Percentiles rank a stretch among this genome's conserved stretches.
These are phyloP conservation scores for Ophiostoma tasmaniense DNA, from an alignment of 2,329 filamentous ascomycete genomes.

Conservation along the genomic window DNA sequence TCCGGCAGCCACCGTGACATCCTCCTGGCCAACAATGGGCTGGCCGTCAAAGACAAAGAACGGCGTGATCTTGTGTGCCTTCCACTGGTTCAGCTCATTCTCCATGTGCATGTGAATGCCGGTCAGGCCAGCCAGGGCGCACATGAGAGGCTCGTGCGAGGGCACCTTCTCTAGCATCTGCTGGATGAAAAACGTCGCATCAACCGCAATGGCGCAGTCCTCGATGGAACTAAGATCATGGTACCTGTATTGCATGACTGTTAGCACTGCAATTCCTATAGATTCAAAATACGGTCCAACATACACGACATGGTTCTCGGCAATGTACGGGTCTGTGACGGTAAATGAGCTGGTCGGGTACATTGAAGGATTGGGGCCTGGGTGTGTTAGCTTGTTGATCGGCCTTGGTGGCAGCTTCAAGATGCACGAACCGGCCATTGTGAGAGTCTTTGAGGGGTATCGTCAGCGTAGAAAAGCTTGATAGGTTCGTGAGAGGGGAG, in stretches of 20 bases:
- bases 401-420: not conserved
- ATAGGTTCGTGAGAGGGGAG: not conserved
- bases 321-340: constrained; percentile 21
- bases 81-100: constrained; percentile 65
- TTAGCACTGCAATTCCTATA: not conserved
- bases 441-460: not conserved
- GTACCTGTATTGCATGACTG: constrained; percentile 31
- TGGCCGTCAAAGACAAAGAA: constrained; percentile 91
- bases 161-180: constrained; percentile 62
- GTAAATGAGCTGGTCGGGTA: not conserved
- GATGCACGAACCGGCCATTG: not conserved
- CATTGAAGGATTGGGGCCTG: not conserved
- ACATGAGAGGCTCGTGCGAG: constrained; percentile 76
- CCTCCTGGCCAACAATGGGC: constrained; percentile 66
- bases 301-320: constrained; percentile 22
- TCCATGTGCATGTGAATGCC: constrained; percentile 69
- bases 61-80: constrained; percentile 60
- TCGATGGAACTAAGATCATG: constrained; percentile 62
- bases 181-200: constrained; percentile 82
- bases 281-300: not conserved
- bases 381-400: not conserved
- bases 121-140: constrained; percentile 82
- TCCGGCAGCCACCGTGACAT: constrained; percentile 55
- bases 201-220: constrained; percentile 69
- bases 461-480: not conserved